phyloP scores from a whole-genome alignment of 1,284 basidiomycete species.

The Gomphus sp. region DNA sequence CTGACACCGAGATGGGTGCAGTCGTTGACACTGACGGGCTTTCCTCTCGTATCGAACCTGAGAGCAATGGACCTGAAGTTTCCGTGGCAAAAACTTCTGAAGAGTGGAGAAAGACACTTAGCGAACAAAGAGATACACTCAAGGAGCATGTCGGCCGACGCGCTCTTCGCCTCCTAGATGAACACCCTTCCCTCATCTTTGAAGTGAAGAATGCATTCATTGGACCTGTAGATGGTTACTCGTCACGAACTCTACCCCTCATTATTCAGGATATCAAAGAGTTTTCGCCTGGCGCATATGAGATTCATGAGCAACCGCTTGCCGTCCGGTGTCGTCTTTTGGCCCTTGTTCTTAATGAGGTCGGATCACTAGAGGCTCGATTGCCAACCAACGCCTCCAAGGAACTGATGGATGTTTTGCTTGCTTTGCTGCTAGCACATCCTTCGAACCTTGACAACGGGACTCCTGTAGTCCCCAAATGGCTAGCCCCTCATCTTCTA shows the following conservation, averaged over 20 bases:
- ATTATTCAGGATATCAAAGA: slow-evolving; percentile 59
- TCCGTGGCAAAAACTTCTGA: slow-evolving; percentile 9
- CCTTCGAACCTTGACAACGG: slow-evolving; percentile 39
- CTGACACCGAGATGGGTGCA: slow-evolving; percentile 32
- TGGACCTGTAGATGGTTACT: slow-evolving; percentile 47
- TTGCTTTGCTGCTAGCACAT: slow-evolving; percentile 55
- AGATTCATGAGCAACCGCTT: slow-evolving; percentile 63
- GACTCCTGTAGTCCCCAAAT: slow-evolving; percentile 55
- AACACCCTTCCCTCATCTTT: slow-evolving; percentile 82
- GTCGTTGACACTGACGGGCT: slow-evolving; percentile 17
- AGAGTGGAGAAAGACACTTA: slow-evolving; percentile 39
- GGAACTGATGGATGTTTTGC: slow-evolving; percentile 54
- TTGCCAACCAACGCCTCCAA: slow-evolving; percentile 20
- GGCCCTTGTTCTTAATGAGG: slow-evolving; percentile 75
- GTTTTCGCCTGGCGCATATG: slow-evolving; percentile 57
- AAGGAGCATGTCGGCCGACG: slow-evolving; percentile 57
- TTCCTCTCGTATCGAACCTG: slow-evolving; percentile 6
- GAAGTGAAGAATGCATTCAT: slow-evolving; percentile 80
- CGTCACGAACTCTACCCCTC: slow-evolving; percentile 44
- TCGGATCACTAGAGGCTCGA: slow-evolving; percentile 30
- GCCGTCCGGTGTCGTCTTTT: slow-evolving; percentile 78
- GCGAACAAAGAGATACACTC: slow-evolving; percentile 57
- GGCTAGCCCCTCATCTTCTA: slow-evolving; percentile 77
- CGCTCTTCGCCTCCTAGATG: slow-evolving; percentile 76
- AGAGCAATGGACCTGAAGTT: slow-evolving; percentile 2